Evolutionary conservation across 768 basidiomycete species (phyloP).

Genomic region (Mycena vulgaris): DNA sequence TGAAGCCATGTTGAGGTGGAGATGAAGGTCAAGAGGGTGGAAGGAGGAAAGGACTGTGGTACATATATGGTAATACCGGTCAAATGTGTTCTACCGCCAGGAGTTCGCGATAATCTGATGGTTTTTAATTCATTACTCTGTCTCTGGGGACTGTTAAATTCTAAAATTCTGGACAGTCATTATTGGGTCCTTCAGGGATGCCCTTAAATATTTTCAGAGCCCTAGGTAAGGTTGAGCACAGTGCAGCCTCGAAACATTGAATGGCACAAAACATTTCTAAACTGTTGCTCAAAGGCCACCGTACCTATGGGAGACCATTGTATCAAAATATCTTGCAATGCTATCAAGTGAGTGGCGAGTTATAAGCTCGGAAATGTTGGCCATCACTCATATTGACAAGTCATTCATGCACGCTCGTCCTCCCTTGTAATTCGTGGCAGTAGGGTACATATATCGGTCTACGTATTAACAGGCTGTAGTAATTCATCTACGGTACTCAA

Average conservation of each 20-base stretch:
- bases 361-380: not conserved
- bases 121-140: not conserved
- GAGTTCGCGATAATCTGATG: constrained; percentile 4
- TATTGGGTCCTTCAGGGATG: no score
- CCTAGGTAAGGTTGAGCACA: not conserved
- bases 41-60: not conserved
- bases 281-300: not conserved
- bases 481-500: constrained; percentile 9
- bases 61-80: not conserved
- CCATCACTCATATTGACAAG: not conserved
- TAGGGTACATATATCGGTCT: not conserved
- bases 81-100: not conserved
- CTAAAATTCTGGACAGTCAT: not conserved
- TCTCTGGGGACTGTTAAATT: not conserved
- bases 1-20: not conserved
- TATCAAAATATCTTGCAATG: not conserved
- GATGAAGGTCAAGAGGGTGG: not conserved
- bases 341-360: not conserved
- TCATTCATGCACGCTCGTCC: not conserved
- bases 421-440: not conserved
- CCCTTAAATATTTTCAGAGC: not conserved
- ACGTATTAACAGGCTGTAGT: not conserved
- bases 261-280: not conserved
- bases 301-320: not conserved
- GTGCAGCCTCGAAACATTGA: not conserved